Evolutionary conservation across 305 asterid genomes (phyloP).

Genomic region (Salvia sclarea): DNA sequence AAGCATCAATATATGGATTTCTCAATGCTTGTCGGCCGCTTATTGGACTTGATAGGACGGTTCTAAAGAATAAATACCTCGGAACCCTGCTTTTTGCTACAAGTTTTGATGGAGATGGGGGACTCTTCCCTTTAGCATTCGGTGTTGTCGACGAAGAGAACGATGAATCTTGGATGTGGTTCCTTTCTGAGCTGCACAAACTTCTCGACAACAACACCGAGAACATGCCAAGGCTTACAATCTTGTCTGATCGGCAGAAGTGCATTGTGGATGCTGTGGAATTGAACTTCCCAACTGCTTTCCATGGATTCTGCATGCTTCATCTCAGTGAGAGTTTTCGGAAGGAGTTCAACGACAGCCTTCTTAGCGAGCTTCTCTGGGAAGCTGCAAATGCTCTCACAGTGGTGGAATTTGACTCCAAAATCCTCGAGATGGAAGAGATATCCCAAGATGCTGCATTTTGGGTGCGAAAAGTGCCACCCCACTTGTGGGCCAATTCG

Average conservation of each 20-base stretch:
- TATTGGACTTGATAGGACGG: conserved; percentile 59
- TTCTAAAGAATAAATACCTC: conserved; percentile 60
- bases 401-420: conserved; percentile 43
- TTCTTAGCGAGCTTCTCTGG: conserved; percentile 59
- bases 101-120: conserved; percentile 75
- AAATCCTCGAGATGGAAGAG: conserved; percentile 52
- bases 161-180: conserved; percentile 77
- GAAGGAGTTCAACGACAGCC: conserved; percentile 62
- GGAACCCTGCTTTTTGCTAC: conserved; percentile 68
- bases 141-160: conserved; percentile 73
- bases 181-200: conserved; percentile 60
- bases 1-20: conserved; percentile 70
- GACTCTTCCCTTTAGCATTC: conserved; percentile 65
- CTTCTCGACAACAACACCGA: conserved; percentile 68
- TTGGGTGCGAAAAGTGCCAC: conserved; percentile 55
- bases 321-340: conserved; percentile 66
- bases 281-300: conserved; percentile 70
- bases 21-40: conserved; percentile 66
- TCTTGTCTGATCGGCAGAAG: conserved; percentile 63
- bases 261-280: conserved; percentile 62
- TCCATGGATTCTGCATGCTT: conserved; percentile 70
- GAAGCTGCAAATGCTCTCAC: conserved; percentile 72
- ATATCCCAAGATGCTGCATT: conserved; percentile 62
- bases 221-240: conserved; percentile 74
- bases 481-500: conserved; percentile 63